Evolutionary conservation across 140 eudicot genomes (phyloP).

Genomic region (Cichorium intybus): DNA sequence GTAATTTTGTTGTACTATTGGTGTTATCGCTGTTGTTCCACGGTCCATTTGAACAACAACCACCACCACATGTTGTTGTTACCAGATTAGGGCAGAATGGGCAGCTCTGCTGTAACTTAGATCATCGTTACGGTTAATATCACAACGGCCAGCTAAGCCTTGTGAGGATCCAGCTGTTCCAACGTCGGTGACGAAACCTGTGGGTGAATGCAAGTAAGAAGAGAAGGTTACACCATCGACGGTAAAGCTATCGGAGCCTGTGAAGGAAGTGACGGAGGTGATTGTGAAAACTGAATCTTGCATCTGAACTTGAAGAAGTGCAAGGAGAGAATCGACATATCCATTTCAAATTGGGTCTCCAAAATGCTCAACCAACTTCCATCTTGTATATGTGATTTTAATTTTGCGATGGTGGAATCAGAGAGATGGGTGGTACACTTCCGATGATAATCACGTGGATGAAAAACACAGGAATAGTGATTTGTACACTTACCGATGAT

Average conservation of each 20-base stretch:
- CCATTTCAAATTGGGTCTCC: too few species aligned
- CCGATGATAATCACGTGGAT: too few species aligned
- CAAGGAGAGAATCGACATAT: too few species aligned
- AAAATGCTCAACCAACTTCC: too few species aligned
- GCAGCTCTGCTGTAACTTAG: constrained; percentile 67
- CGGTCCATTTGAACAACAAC: constrained; percentile 43
- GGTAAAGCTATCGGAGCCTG: constrained; percentile 8
- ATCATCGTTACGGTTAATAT: constrained; percentile 81
- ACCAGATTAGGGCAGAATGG: constrained; percentile 47
- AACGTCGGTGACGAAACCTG: neutral
- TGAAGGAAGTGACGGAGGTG: constrained; percentile 32
- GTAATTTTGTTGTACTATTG: constrained; percentile 18
- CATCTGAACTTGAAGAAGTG: too few species aligned
- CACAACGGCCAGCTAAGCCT: constrained; percentile 23
- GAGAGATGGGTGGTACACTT: too few species aligned
- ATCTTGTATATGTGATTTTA: too few species aligned
- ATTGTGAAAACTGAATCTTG: constrained; percentile 12
- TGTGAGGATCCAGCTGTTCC: neutral
- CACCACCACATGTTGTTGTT: constrained; percentile 11
- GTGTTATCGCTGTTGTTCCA: constrained; percentile 30
- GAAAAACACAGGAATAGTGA: neutral
- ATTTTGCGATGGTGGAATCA: too few species aligned
- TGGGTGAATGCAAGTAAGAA: constrained; percentile 20
- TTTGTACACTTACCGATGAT: constrained; percentile 63
- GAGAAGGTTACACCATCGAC: constrained; percentile 5